Percentiles rank a stretch among this genome's conserved stretches.
Evolutionary conservation across 2,329 filamentous ascomycete species (phyloP).

Genomic region (Aureobasidium mangrovei): DNA sequence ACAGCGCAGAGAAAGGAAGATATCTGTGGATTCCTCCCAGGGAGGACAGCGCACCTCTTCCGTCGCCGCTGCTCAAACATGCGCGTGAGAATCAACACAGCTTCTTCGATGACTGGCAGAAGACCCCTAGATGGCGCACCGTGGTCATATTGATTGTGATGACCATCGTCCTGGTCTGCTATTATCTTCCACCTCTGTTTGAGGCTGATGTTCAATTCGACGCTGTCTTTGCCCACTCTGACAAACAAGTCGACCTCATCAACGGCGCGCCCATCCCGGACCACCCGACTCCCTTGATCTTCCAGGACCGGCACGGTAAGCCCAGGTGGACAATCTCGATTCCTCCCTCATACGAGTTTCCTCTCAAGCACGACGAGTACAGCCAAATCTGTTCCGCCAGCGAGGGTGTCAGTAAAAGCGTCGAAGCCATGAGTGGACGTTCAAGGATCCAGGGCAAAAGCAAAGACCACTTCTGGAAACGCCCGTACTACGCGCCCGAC

Average conservation of each 20-base stretch:
- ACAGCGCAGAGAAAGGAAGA: slow-evolving; percentile 51
- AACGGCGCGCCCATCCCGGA: slow-evolving; percentile 57
- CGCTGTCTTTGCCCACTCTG: slow-evolving; percentile 24
- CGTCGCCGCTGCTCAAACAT: slow-evolving; percentile 19
- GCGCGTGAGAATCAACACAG: slow-evolving; percentile 13
- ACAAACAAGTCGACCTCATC: slow-evolving; percentile 54
- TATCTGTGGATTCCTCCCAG: slow-evolving; percentile 31
- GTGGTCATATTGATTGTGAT: slow-evolving; percentile 16
- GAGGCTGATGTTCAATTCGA: slow-evolving; percentile 22
- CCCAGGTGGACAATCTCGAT: slow-evolving; percentile 77
- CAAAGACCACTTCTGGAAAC: slow-evolving; percentile 38
- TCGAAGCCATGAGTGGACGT: slow-evolving; percentile 24
- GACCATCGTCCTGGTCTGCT: slow-evolving; percentile 12
- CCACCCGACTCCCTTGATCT: slow-evolving; percentile 62
- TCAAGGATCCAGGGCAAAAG: slow-evolving; percentile 27
- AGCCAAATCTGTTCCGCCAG: slow-evolving; percentile 54
- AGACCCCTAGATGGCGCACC: background rate
- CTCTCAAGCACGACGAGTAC: slow-evolving; percentile 58
- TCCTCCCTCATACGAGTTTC: slow-evolving; percentile 57
- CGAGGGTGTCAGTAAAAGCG: slow-evolving; percentile 36
- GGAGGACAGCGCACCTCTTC: slow-evolving; percentile 16
- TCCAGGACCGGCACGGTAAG: slow-evolving; percentile 55
- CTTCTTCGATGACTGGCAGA: background rate
- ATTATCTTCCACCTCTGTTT: slow-evolving; percentile 18
- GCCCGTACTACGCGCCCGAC: slow-evolving; percentile 54